Evolutionary conservation across 1,139 yeast species (phyloP).

Genomic region (Magnusiomyces sp.): DNA sequence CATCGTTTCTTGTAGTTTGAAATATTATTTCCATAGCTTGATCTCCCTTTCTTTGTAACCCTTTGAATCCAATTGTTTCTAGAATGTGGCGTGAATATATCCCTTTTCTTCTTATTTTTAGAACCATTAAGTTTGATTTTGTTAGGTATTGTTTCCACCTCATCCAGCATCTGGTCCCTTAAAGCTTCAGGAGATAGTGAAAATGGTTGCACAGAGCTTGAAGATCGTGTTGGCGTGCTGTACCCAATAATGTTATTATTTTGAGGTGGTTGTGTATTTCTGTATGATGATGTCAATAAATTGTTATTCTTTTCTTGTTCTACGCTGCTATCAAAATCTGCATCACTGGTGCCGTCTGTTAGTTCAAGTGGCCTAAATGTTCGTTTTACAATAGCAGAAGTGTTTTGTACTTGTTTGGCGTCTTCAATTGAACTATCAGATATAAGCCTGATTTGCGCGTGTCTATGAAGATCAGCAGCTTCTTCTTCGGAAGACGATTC

Average conservation of each 20-base stretch:
- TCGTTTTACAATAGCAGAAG: neutral
- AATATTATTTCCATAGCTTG: too few relatives aligned
- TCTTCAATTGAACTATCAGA: slow-evolving; percentile 4
- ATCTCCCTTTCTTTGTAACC: too few relatives aligned
- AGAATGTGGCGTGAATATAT: too few relatives aligned
- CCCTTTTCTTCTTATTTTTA: too few relatives aligned
- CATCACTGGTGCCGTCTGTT: neutral
- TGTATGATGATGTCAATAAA: neutral
- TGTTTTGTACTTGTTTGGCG: neutral
- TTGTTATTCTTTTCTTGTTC: neutral
- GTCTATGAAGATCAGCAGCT: neutral
- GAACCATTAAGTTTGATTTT: too few relatives aligned
- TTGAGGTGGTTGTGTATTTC: neutral
- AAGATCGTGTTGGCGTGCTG: neutral
- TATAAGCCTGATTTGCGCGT: slow-evolving; percentile 1
- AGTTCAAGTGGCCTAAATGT: neutral
- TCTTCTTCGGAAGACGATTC: neutral
- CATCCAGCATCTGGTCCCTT: too few relatives aligned
- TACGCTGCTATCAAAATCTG: neutral
- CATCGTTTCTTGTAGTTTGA: too few relatives aligned
- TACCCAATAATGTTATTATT: neutral
- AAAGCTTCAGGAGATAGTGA: too few relatives aligned
- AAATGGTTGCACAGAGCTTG: neutral
- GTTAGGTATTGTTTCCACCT: too few relatives aligned
- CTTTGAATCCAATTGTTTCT: too few relatives aligned